Evolutionary conservation across 768 basidiomycete genomes (phyloP).

Genomic region (Phaeolepiota aurea): DNA sequence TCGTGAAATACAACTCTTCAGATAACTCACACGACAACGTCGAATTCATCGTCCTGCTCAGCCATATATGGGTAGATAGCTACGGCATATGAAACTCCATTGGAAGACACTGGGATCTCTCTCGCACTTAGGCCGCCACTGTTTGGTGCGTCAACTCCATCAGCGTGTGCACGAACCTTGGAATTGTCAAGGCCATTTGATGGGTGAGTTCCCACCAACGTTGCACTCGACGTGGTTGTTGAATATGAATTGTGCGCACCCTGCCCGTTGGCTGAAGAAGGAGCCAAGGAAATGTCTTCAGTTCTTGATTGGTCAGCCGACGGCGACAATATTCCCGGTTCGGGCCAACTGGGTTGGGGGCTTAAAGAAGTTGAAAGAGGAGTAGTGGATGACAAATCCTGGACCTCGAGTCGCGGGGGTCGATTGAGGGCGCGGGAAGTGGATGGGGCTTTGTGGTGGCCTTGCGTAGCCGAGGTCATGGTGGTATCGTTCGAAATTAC

Average conservation of each 20-base stretch:
- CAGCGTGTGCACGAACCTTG: slow-evolving; percentile 9
- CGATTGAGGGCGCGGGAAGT: slow-evolving; percentile 37
- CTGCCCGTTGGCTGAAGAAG: slow-evolving; percentile 26
- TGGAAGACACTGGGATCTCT: slow-evolving; percentile 24
- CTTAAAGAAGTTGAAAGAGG: slow-evolving; percentile 50
- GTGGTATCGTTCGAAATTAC: slow-evolving; percentile 34
- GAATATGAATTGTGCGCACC: slow-evolving; percentile 16
- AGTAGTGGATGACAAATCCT: slow-evolving; percentile 43
- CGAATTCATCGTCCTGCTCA: slow-evolving; percentile 97
- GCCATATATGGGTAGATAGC: slow-evolving; percentile 99
- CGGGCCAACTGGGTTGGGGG: slow-evolving; percentile 72
- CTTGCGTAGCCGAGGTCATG: slow-evolving; percentile 32
- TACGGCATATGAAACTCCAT: slow-evolving; percentile 84
- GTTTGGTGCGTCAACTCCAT: slow-evolving; percentile 10
- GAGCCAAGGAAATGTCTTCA: slow-evolving; percentile 32
- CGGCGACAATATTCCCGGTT: slow-evolving; percentile 54
- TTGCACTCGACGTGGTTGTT: slow-evolving; percentile 17
- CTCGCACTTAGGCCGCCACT: slow-evolving; percentile 12
- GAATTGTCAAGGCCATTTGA: slow-evolving; percentile 14
- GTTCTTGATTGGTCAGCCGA: slow-evolving; percentile 26
- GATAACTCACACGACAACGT: slow-evolving; percentile 81
- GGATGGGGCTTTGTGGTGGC: slow-evolving; percentile 33
- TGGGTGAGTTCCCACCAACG: slow-evolving; percentile 17
- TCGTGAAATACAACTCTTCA: slow-evolving; percentile 4
- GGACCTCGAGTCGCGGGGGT: slow-evolving; percentile 65